phyloP scores from a whole-genome alignment of 192 early-diverging fungal species.

The Linderina pennispora region DNA sequence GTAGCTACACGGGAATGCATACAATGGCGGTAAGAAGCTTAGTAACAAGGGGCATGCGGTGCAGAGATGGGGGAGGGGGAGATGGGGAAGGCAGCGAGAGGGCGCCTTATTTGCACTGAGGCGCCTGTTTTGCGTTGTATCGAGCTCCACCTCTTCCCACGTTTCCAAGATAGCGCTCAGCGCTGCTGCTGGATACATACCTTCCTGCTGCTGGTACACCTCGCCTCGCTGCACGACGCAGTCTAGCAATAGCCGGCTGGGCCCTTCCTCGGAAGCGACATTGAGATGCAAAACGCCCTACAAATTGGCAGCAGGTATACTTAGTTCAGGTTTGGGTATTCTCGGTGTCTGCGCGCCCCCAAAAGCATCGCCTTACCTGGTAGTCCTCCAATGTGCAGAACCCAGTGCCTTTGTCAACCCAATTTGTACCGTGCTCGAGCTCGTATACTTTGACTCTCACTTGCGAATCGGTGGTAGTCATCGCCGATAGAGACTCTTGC shows the following conservation, averaged over 20 bases:
- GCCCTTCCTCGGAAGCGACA: conserved; percentile 56
- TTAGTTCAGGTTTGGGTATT: too few species aligned
- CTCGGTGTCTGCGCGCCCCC: too few species aligned
- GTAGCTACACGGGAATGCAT: conserved; percentile 57
- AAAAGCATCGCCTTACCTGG: too few species aligned
- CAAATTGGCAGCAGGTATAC: conserved; percentile 9
- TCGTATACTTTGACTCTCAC: conserved; percentile 85
- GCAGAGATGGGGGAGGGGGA: too few species aligned
- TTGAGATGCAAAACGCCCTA: conserved; percentile 58
- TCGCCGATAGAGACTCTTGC: conserved; percentile 7
- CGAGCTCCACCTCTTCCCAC: too few species aligned
- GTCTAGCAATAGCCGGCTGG: conserved; percentile 57
- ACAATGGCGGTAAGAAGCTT: conserved; percentile 3
- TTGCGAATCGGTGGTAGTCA: conserved; percentile 36
- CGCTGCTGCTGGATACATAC: too few species aligned
- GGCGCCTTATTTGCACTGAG: too few species aligned
- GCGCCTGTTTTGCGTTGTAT: too few species aligned
- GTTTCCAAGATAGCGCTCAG: too few species aligned
- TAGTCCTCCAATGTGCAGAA: conserved; percentile 64
- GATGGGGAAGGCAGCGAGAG: too few species aligned
- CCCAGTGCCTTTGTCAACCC: conserved; percentile 86
- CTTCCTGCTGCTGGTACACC: conserved; percentile 81
- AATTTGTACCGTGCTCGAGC: conserved; percentile 59
- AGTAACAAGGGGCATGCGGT: too few species aligned
- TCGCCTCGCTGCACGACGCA: conserved; percentile 66